Conservation (phyloP, 495 filamentous ascomycete species). For the Neurospora sp. region DNA sequence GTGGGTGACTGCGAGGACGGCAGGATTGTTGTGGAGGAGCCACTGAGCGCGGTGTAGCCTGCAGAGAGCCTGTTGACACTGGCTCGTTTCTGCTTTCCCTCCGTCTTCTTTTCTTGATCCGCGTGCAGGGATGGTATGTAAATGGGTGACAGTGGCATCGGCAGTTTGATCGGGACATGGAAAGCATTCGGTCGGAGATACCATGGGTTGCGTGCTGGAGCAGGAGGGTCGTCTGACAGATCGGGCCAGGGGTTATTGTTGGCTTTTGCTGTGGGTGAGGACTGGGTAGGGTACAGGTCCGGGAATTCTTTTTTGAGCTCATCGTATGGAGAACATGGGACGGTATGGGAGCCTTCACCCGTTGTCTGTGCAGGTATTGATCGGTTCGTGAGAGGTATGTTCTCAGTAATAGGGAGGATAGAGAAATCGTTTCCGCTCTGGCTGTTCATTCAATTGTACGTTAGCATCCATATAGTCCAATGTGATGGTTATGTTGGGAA, state of each 20-base stretch:
- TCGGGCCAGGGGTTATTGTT: slow-evolving; percentile 17
- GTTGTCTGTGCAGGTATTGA: not conserved
- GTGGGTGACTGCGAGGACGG: not conserved
- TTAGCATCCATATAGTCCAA: not conserved
- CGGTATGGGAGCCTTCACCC: not conserved
- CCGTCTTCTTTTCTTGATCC: not conserved
- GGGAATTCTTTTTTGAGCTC: not conserved
- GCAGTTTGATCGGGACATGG: not conserved
- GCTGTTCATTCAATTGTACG: not conserved
- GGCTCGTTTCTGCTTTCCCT: not conserved
- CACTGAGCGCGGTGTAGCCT: not conserved
- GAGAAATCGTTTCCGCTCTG: slow-evolving; percentile 7
- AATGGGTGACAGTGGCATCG: not conserved
- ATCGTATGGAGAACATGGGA: not conserved
- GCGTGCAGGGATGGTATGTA: not conserved
- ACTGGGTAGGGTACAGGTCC: not conserved
- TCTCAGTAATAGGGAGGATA: slow-evolving; percentile 8
- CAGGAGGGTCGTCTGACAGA: slow-evolving; percentile 1
- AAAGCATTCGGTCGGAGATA: not conserved
- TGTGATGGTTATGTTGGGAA: not conserved
- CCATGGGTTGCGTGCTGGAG: not conserved
- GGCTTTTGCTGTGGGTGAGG: not conserved
- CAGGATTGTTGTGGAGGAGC: not conserved
- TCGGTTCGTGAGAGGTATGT: not conserved
- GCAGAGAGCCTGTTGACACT: not conserved